Base-by-base conservation (phyloP, 345 rosid genomes). In the Sisymbrium altissimum region DNA sequence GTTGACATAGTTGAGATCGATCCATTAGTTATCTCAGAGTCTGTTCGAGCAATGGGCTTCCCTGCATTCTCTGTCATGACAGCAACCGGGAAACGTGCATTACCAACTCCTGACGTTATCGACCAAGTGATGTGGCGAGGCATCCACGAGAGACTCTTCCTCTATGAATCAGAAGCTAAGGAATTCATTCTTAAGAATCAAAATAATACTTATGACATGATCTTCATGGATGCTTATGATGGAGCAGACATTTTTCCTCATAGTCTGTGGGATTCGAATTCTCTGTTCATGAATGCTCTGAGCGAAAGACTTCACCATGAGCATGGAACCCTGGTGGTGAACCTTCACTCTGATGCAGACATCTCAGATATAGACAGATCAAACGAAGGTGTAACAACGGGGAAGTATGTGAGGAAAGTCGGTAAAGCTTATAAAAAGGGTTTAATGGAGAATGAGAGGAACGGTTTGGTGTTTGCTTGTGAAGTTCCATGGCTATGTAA, bases 221-320 rank as follows among this genome's bases (percentile, higher is more conserved):
- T 89, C 77, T 91, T 94, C 71, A 83, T 94, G 2, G 98, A 94
- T 86, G 98, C 97, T 46, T 94, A 89, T 76, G 93, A 94, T 10
- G 97, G 97, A 18, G 98, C 88, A 23, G 96, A 88, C 80, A 80
- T 94, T 73, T 94, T 94, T 80, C 97, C 97, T 4, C 81, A 53
- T 55, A 91, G 84, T 70, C 86, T 94, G 1, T 88, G 98, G 98
- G 88, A 91, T 64, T 84, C 87, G 2, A 66, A 83, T 62, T 85
- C 90, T 7, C 84, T 85, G 14, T 89, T 94, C 64, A 84, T 91
- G 76, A 81, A 80, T 70, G 82, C 89, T 54, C 81, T 94, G 12
- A 79, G 84, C 43, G 23, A 81, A 32, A 75, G 44, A 43, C 88
- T 94, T 74, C 90, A 91, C 57, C 85, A 87, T 1, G 71, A 78